Percentiles rank a stretch among this genome's conserved stretches.
These are phyloP conservation scores for Boletales sp. DNA, from an alignment of 768 basidiomycete species.

Conservation along the genomic window DNA sequence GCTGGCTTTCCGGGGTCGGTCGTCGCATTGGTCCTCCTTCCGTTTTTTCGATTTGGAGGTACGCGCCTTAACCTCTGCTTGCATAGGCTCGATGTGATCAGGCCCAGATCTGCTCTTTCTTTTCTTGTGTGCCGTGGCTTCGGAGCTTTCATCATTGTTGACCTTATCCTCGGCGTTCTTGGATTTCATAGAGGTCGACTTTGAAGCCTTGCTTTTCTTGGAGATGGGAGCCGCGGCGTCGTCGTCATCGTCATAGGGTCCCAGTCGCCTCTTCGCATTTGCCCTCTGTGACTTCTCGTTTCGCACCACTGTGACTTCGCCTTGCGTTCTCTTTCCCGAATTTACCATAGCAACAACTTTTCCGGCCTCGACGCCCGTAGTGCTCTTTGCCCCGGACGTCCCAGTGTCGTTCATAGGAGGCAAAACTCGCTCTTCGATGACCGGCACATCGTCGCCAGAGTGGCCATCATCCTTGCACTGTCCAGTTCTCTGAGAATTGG, in stretches of 20 bases:
- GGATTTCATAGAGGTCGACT: background rate
- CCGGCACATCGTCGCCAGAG: constrained; percentile 1
- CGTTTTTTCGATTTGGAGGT: constrained; percentile 15
- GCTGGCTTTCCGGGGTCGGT: constrained; percentile 21
- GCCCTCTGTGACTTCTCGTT: background rate
- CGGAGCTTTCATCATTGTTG: background rate
- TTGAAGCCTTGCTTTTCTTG: constrained; percentile 17
- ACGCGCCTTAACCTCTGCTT: constrained; percentile 1
- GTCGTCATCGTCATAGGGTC: background rate
- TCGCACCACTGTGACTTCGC: background rate
- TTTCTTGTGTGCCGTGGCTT: background rate
- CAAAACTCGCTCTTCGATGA: background rate
- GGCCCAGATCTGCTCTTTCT: background rate
- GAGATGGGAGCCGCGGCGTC: background rate
- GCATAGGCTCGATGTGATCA: background rate
- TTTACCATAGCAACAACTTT: background rate
- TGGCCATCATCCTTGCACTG: constrained; percentile 1
- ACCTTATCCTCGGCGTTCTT: background rate
- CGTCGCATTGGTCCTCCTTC: constrained; percentile 17
- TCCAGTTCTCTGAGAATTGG: background rate
- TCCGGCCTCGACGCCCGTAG: background rate
- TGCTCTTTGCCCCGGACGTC: background rate
- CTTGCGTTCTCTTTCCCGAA: constrained; percentile 1
- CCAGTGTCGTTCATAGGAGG: background rate
- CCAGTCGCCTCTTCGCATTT: constrained; percentile 5